Evolutionary conservation across 1,284 basidiomycete species (phyloP), one percentile per base, ranked within the genome.

Genomic region (Pyrrhoderma noxium): DNA sequence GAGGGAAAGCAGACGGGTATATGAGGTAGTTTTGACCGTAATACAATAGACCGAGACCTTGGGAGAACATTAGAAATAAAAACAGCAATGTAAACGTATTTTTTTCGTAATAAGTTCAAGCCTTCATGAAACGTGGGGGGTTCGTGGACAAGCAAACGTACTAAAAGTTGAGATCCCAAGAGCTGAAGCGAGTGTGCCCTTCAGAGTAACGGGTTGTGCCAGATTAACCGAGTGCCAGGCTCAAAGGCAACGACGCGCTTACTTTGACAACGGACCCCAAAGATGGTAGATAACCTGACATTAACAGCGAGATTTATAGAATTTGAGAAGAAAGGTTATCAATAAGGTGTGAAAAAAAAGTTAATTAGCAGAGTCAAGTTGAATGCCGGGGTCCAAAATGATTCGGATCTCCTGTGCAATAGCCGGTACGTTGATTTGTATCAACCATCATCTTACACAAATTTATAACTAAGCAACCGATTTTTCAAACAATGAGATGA

Each of bases 21-120:
- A 95, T 93, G 47, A 95, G 73, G 57, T 79, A 85, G 62, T 85
- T 85, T 65, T 95, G 92, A 36, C 87, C 87, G 61, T 89, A 93
- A 62, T 84, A 90, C 31, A 90, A 76, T 36, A 93, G 72, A 5
- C 86, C 86, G 39, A 79, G 75, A 51, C 82, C 86, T 80, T 64
- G 39, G 45, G 27, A 16, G 47, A 54, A 27, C 47, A 39, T 35
- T 49, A 40, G 7, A 22, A 40, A 16, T 14, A 16, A 22, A 5
- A 14, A 41, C 25, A 13, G n/a, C n/a, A 35, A 52, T 50, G 49
- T 47, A 49, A 45, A 19, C 19, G 38, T 18, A 5, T 37, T 37
- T 37, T 16, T 18, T n/a, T 40, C 5, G 16, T 16, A 40, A n/a
- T 40, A 42, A 14, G 18, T 8, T n/a, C 5, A 21, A 3, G 21